Conservation (phyloP, 768 basidiomycete species). For the Boletus tomentosulus region DNA sequence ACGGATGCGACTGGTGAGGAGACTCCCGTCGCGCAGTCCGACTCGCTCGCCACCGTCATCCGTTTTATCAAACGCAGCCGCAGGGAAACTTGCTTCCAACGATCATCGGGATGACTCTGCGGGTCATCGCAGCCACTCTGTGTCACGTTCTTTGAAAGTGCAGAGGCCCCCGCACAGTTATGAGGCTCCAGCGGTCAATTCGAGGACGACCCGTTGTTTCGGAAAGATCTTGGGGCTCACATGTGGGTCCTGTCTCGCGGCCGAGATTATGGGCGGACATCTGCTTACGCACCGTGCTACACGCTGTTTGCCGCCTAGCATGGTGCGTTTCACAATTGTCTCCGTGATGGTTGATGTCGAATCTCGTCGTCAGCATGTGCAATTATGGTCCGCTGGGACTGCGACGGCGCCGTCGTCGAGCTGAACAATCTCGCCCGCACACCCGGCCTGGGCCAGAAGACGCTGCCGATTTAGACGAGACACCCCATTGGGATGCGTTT, state of each 20-base stretch:
- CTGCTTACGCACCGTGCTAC: conserved; percentile 17
- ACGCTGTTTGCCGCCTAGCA: conserved; percentile 9
- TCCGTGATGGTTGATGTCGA: not conserved
- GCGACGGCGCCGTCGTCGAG: conserved; percentile 24
- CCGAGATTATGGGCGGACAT: conserved; percentile 25
- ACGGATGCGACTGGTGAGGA: not conserved
- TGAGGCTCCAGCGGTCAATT: not conserved
- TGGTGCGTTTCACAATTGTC: conserved; percentile 10
- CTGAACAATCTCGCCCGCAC: too few species aligned
- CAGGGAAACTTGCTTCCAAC: not conserved
- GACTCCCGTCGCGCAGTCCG: not conserved
- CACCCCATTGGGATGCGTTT: too few species aligned
- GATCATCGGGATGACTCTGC: not conserved
- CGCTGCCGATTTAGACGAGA: too few species aligned
- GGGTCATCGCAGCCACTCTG: not conserved
- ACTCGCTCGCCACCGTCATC: too few species aligned
- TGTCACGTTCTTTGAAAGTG: not conserved
- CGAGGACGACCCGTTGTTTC: conserved; percentile 14
- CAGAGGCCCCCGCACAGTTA: conserved; percentile 2
- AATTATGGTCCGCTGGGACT: conserved; percentile 29
- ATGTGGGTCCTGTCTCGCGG: not conserved
- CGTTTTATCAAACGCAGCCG: not conserved
- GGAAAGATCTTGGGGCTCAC: conserved; percentile 10
- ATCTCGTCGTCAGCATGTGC: conserved; percentile 16
- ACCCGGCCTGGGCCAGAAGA: too few species aligned